Conservation (phyloP, 78 protist species). For the Chrysochromulina parva region DNA sequence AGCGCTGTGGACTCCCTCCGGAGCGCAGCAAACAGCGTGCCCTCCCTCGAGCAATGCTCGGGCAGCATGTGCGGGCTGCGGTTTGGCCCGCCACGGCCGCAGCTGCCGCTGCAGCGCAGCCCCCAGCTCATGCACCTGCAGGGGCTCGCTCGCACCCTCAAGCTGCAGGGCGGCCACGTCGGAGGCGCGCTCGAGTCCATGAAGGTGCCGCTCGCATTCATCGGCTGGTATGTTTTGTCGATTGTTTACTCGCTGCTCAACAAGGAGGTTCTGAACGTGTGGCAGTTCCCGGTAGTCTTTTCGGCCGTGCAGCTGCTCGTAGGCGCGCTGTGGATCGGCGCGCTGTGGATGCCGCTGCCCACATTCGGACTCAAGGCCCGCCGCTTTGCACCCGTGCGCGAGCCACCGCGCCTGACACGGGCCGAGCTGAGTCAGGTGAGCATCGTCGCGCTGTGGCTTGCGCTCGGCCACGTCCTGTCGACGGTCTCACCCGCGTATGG, state of each 20-base stretch:
- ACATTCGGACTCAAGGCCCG: not conserved
- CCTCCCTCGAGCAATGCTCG: no score
- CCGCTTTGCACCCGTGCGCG: no score
- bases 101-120: no score
- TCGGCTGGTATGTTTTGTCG: not conserved
- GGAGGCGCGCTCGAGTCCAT: not conserved
- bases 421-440: no score
- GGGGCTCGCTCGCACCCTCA: no score
- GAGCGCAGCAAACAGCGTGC: no score
- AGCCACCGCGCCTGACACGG: no score
- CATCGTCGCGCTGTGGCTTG: not conserved
- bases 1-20: no score
- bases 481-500: not conserved
- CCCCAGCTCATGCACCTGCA: no score
- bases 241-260: not conserved
- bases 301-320: constrained; percentile 24
- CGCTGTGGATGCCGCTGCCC: constrained; percentile 2
- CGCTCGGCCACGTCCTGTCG: not conserved
- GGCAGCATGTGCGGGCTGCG: no score
- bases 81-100: no score
- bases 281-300: constrained; percentile 27
- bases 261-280: not conserved
- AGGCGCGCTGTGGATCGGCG: not conserved
- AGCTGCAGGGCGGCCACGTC: no score
- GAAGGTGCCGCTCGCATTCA: not conserved